Percentiles rank a stretch among this genome's conserved stretches.
These are phyloP conservation scores for Barbatosphaeria neglecta DNA, from an alignment of 495 filamentous ascomycete genomes.

Conservation along the genomic window DNA sequence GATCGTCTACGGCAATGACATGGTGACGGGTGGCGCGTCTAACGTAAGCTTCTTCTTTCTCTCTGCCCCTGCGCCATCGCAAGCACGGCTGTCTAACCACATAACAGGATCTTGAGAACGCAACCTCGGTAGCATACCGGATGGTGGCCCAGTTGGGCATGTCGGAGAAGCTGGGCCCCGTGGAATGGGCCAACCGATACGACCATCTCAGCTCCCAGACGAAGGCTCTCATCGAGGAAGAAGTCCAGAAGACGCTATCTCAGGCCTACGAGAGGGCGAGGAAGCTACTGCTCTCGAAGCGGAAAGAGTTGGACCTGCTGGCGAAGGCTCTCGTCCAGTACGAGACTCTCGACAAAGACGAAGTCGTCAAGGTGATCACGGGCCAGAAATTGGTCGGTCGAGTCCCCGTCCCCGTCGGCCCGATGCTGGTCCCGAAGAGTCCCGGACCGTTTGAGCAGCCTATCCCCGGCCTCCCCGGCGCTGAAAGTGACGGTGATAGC, in stretches of 20 bases:
- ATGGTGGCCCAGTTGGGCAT: conserved; percentile 86
- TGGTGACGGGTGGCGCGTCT: conserved; percentile 75
- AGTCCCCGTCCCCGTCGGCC: conserved; percentile 32
- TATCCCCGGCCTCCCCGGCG: conserved; percentile 7
- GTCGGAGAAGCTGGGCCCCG: conserved; percentile 77
- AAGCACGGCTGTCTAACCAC: conserved; percentile 15
- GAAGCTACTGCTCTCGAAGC: conserved; percentile 54
- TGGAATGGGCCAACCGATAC: conserved; percentile 73
- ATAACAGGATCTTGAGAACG: conserved; percentile 63
- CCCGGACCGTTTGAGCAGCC: conserved; percentile 11
- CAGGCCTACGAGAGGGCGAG: conserved; percentile 66
- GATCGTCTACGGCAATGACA: conserved; percentile 75
- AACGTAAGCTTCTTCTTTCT: conserved; percentile 37
- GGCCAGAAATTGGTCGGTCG: conserved; percentile 66
- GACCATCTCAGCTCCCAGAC: conserved; percentile 73
- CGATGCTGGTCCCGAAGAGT: conserved; percentile 34
- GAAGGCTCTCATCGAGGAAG: conserved; percentile 68
- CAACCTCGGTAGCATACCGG: conserved; percentile 65
- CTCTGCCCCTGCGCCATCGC: neutral
- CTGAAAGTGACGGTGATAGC: neutral
- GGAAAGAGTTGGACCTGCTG: conserved; percentile 73
- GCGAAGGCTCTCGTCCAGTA: conserved; percentile 88
- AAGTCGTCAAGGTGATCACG: conserved; percentile 76
- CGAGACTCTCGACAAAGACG: conserved; percentile 76
- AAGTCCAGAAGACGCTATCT: conserved; percentile 76